phyloP scores from a whole-genome alignment of 1,139 yeast genomes.

The Groenewaldozyma auringiensis region DNA sequence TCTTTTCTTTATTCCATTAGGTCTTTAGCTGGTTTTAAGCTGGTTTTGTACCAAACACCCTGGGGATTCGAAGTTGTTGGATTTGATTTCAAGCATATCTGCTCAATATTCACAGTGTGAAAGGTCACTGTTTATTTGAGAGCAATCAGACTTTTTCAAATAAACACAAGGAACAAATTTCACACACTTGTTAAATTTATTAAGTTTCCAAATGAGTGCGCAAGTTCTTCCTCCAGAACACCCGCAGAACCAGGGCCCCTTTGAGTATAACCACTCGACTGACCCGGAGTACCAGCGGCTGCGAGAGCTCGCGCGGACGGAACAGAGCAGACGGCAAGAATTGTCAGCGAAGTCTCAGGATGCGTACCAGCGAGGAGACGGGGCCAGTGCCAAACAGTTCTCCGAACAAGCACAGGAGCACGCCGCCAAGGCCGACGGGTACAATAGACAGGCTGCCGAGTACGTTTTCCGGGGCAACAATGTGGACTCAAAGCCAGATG shows the following conservation, averaged over 20 bases:
- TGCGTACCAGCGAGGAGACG: slow-evolving; percentile 71
- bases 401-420: slow-evolving; percentile 62
- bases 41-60: too few relatives aligned
- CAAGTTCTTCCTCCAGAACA: background rate
- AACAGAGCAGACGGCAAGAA: slow-evolving; percentile 49
- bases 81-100: too few relatives aligned
- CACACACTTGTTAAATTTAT: too few relatives aligned
- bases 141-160: too few relatives aligned
- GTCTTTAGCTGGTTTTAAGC: too few relatives aligned
- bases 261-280: slow-evolving; percentile 35
- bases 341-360: slow-evolving; percentile 62
- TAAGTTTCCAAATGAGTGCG: background rate
- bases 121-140: too few relatives aligned
- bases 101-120: too few relatives aligned
- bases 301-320: slow-evolving; percentile 61
- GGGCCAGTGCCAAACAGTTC: slow-evolving; percentile 60
- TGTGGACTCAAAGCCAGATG: slow-evolving; percentile 72
- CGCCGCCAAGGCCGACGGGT: slow-evolving; percentile 53
- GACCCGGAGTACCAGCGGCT: slow-evolving; percentile 48
- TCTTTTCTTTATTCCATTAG: too few relatives aligned
- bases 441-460: slow-evolving; percentile 77
- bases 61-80: too few relatives aligned
- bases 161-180: too few relatives aligned
- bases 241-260: background rate
- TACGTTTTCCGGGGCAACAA: slow-evolving; percentile 86